Percentiles rank a stretch among this genome's conserved stretches.
Conservation (phyloP, 2,329 filamentous ascomycete genomes). For the Myriangium duriaei region DNA sequence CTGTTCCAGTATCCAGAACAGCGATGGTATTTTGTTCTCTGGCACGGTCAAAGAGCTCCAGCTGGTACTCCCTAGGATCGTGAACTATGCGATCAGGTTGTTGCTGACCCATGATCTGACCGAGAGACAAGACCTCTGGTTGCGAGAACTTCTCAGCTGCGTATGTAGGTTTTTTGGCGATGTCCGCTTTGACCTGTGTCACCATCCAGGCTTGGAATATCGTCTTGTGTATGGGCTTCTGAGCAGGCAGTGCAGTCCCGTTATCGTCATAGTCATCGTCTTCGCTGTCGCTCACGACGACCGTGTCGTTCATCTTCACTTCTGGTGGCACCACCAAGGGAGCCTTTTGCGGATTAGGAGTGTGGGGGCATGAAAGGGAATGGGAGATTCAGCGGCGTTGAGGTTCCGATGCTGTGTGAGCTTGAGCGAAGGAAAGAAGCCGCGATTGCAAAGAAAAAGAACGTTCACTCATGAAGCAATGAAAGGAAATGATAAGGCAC, state of each 20-base stretch:
- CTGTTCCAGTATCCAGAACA: conserved; percentile 87
- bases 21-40: conserved; percentile 80
- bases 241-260: neutral
- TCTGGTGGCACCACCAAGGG: neutral
- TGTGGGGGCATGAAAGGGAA: too few relatives aligned
- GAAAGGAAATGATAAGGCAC: too few relatives aligned
- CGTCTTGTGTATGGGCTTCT: conserved; percentile 26
- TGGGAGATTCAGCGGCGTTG: too few relatives aligned
- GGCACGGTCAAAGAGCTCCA: conserved; percentile 80
- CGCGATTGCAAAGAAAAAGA: too few relatives aligned
- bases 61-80: conserved; percentile 77
- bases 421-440: too few relatives aligned
- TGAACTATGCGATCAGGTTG: conserved; percentile 50
- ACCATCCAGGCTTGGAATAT: conserved; percentile 32
- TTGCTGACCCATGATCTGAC: conserved; percentile 41
- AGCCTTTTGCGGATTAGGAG: too few relatives aligned
- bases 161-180: conserved; percentile 27
- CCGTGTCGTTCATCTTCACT: neutral
- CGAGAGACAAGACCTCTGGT: conserved; percentile 40
- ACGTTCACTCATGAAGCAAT: too few relatives aligned
- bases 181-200: conserved; percentile 32
- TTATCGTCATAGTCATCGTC: conserved; percentile 16
- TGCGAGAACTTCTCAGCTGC: conserved; percentile 23
- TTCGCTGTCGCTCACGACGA: conserved; percentile 2
- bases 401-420: too few relatives aligned